A percentile compares a stretch with the other conserved stretches of the same genome.
phyloP scores from a whole-genome alignment of 129 eudicot species.

The Lactuca sativa region DNA sequence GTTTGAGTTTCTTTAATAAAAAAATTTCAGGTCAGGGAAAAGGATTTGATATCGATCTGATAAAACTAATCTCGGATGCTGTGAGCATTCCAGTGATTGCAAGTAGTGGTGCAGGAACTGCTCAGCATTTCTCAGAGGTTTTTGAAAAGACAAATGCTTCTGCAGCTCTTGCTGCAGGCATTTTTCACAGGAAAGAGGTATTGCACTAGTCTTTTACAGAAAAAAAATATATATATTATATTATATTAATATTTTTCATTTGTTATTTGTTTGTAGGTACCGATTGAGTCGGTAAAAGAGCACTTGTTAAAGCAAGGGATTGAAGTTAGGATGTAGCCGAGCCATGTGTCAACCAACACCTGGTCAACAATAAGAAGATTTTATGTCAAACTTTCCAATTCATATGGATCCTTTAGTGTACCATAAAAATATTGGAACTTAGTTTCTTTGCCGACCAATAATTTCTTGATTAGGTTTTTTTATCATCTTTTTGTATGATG shows the following conservation, averaged over 20 bases:
- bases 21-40: constrained; percentile 80
- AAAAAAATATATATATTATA: no score
- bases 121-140: constrained; percentile 81
- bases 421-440: neutral
- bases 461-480: no score
- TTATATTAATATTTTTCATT: no score
- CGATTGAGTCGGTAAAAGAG: constrained; percentile 76
- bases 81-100: constrained; percentile 96
- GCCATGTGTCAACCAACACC: neutral
- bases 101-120: constrained; percentile 95
- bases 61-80: constrained; percentile 81
- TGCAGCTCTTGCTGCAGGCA: constrained; percentile 99
- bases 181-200: constrained; percentile 97
- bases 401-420: neutral
- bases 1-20: constrained; percentile 6
- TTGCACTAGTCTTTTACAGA: no score
- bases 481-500: neutral
- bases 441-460: neutral
- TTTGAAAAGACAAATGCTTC: constrained; percentile 88
- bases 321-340: constrained; percentile 66
- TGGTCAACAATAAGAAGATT: neutral
- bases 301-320: constrained; percentile 67
- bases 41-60: constrained; percentile 84
- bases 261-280: constrained; percentile 51
- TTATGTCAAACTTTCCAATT: constrained; percentile 5